Base-by-base conservation (phyloP, 345 rosid genomes). In the Citrus inodora region DNA sequence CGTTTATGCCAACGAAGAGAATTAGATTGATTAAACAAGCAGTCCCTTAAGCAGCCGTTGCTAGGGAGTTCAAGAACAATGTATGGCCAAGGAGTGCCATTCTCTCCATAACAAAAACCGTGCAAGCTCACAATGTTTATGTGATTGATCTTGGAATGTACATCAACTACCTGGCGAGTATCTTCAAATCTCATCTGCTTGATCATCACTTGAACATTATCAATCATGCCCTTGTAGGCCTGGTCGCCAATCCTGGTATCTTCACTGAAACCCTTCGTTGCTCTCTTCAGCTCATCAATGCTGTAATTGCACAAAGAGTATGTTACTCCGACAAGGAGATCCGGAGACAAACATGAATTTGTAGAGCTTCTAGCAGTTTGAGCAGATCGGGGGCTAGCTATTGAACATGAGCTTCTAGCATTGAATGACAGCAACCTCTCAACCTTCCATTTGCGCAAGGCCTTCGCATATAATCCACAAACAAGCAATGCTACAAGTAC, bases 121-220 rank as follows among this genome's bases (percentile, higher is more conserved):
- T 78, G 67, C 48, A 88, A 80, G 70, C 73, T 86, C 80, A 86
- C 77, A 75, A 91, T 83, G 33, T 89, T 89, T 61, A 82, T 80
- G 82, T 89, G 90, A 78, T 89, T 89, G 77, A 91, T 88, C 73
- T 80, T 89, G 6, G 90, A 86, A 75, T 85, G 89, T 55, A 80
- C 81, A 38, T 87, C 87, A 21, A 89, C 87, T 13, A 88, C 83
- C 59, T 60, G 79, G 2, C 84, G 80, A 9, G 84, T 84, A 11
- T 87, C 91, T 66, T 87, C 87, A 56, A 86, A 78, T 32, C 72
- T 82, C 87, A 87, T 82, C 46, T 79, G 83, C 82, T 85, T 83
- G 82, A 91, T 86, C 89, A 91, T 82, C 64, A 85, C 80, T 21
- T 80, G 87, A 11, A 33, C 78, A 67, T 79, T 76, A 67, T 83